These are phyloP conservation scores for Sarcodon sp. DNA, from an alignment of 768 basidiomycete genomes.

Conservation along the genomic window DNA sequence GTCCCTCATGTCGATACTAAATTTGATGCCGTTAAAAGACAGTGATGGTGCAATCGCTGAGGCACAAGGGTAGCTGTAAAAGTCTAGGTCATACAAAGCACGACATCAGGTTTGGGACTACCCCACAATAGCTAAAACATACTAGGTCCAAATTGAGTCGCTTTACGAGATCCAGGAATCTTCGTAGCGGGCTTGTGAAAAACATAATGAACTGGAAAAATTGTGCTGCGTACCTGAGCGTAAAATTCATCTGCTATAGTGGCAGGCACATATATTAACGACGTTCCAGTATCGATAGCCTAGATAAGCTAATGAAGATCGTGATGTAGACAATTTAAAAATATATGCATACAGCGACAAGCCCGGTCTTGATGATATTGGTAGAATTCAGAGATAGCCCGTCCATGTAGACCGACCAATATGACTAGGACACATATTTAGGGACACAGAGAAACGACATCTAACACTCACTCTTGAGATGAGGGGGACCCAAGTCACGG, in stretches of 20 bases:
- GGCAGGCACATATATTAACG: conserved; percentile 46
- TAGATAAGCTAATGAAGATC: conserved; percentile 9
- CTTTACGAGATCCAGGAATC: conserved; percentile 36
- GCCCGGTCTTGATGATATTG: conserved; percentile 6
- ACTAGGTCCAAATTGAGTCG: conserved; percentile 31
- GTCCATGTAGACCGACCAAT: conserved; percentile 44
- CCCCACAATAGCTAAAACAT: not conserved
- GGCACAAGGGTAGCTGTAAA: conserved; percentile 44
- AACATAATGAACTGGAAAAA: not conserved
- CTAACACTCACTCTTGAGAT: conserved; percentile 16
- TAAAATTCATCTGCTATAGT: conserved; percentile 33
- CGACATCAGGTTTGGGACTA: not conserved
- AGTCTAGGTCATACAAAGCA: conserved; percentile 8
- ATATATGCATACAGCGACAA: conserved; percentile 22
- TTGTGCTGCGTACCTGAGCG: conserved; percentile 18
- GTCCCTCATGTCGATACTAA: conserved; percentile 31
- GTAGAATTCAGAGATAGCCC: conserved; percentile 23
- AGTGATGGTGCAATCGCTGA: conserved; percentile 23
- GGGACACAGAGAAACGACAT: not conserved
- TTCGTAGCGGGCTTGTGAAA: conserved; percentile 9
- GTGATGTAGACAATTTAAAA: conserved; percentile 1
- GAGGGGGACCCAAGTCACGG: conserved; percentile 25
- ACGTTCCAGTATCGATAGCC: conserved; percentile 62
- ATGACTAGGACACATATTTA: conserved; percentile 26
- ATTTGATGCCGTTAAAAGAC: conserved; percentile 26